phyloP scores from a whole-genome alignment of 2,329 filamentous ascomycete species.

The Neofusicoccum sp. region DNA sequence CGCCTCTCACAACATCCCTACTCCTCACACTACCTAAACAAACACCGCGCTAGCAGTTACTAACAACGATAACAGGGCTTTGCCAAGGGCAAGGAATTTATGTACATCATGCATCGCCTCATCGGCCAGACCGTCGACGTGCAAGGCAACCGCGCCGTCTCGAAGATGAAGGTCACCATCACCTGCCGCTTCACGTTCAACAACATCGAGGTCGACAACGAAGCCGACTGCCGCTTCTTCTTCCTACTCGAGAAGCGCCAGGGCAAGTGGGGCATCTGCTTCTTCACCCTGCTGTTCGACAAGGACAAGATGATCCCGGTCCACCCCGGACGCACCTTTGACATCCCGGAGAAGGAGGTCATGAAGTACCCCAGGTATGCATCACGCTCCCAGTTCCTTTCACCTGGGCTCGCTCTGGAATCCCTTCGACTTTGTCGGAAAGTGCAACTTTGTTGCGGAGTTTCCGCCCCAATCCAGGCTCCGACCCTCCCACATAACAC shows the following conservation, averaged over 20 bases:
- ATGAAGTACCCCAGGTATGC: slow-evolving; percentile 19
- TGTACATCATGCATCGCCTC: slow-evolving; percentile 23
- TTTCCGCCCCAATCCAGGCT: not conserved
- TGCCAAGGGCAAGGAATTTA: slow-evolving; percentile 7
- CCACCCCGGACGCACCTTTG: slow-evolving; percentile 17
- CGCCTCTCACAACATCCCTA: not conserved
- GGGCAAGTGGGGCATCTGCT: slow-evolving; percentile 19
- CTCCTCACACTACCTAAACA: too few relatives aligned
- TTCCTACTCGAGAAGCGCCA: slow-evolving; percentile 20
- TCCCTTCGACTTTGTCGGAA: not conserved
- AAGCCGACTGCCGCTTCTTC: slow-evolving; percentile 22
- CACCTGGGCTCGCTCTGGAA: not conserved
- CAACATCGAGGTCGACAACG: slow-evolving; percentile 23
- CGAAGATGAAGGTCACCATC: slow-evolving; percentile 24
- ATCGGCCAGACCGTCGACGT: slow-evolving; percentile 21
- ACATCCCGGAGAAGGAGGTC: slow-evolving; percentile 21
- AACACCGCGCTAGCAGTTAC: not conserved
- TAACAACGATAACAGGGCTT: too few relatives aligned
- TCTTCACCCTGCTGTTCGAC: slow-evolving; percentile 32
- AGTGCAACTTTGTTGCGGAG: not conserved
- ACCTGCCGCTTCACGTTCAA: slow-evolving; percentile 22
- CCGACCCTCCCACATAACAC: not conserved
- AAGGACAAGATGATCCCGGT: slow-evolving; percentile 33
- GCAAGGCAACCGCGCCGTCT: slow-evolving; percentile 18
- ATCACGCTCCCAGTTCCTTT: too few relatives aligned